These are phyloP conservation scores for Cyphellophora europaea DNA, from an alignment of 2,329 filamentous ascomycete species.

Conservation along the genomic window DNA sequence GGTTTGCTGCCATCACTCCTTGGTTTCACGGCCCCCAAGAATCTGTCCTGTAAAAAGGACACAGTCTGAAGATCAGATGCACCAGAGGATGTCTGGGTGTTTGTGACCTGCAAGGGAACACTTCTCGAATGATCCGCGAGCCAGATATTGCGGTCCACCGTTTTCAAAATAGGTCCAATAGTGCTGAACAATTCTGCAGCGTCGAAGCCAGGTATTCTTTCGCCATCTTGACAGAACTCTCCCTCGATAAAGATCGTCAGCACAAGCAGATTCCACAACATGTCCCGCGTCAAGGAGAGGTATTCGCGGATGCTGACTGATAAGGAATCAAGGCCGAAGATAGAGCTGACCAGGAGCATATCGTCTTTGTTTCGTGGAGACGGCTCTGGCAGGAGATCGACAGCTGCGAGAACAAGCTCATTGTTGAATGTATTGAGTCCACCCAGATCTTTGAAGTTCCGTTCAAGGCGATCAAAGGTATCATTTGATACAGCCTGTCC, in stretches of 20 bases:
- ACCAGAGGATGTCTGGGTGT: too few relatives aligned
- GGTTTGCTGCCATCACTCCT: constrained; percentile 29
- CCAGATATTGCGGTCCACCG: constrained; percentile 61
- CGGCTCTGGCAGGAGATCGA: constrained; percentile 37
- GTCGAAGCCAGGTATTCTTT: constrained; percentile 54
- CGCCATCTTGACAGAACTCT: constrained; percentile 64
- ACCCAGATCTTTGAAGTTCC: constrained; percentile 57
- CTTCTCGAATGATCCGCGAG: constrained; percentile 46
- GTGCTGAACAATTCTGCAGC: constrained; percentile 47
- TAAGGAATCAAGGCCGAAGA: constrained; percentile 20
- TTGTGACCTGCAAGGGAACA: too few relatives aligned
- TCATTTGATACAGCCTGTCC: constrained; percentile 74
- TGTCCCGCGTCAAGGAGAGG: constrained; percentile 59
- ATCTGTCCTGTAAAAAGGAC: too few relatives aligned
- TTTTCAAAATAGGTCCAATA: constrained; percentile 60
- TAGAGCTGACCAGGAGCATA: not conserved
- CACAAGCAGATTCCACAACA: constrained; percentile 74
- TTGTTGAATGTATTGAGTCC: constrained; percentile 39
- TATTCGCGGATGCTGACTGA: constrained; percentile 45
- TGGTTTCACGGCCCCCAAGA: too few relatives aligned
- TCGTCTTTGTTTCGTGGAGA: too few relatives aligned
- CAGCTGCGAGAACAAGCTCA: constrained; percentile 42
- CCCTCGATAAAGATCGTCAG: constrained; percentile 80
- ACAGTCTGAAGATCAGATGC: too few relatives aligned
- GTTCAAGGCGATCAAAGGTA: constrained; percentile 61